These are phyloP conservation scores for Curvularia hawaiiensis DNA, from an alignment of 2,329 filamentous ascomycete genomes.

Conservation along the genomic window DNA sequence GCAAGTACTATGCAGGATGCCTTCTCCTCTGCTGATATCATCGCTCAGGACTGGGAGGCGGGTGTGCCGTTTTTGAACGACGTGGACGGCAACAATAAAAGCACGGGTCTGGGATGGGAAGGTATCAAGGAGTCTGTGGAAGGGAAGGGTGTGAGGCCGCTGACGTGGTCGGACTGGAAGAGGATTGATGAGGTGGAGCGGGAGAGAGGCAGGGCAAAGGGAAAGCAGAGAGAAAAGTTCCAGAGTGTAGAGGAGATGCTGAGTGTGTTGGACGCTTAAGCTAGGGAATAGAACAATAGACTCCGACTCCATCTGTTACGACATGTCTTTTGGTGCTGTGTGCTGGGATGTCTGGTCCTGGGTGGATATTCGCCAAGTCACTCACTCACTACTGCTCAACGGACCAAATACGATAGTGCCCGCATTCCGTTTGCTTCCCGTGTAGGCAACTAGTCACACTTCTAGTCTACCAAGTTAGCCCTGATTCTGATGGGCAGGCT, in stretches of 20 bases:
- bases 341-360: background rate
- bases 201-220: constrained; percentile 65
- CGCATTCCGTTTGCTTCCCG: background rate
- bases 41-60: constrained; percentile 75
- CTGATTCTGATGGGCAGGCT: background rate
- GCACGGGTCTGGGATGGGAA: constrained; percentile 72
- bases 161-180: constrained; percentile 86
- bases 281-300: background rate
- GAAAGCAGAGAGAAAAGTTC: constrained; percentile 79
- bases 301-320: background rate
- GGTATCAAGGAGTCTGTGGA: constrained; percentile 68
- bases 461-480: background rate
- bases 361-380: no score
- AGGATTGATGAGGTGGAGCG: constrained; percentile 81
- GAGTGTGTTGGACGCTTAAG: constrained; percentile 43
- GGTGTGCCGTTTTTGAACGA: constrained; percentile 56
- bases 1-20: constrained; percentile 95
- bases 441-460: background rate
- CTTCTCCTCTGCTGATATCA: constrained; percentile 84
- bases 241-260: constrained; percentile 64
- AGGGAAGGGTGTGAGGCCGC: constrained; percentile 61
- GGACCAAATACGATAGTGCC: background rate
- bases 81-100: constrained; percentile 36
- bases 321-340: no score
- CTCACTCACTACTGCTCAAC: background rate